Base-by-base conservation (phyloP, 352 stramenopile species). In the Phytophthora brassicae region DNA sequence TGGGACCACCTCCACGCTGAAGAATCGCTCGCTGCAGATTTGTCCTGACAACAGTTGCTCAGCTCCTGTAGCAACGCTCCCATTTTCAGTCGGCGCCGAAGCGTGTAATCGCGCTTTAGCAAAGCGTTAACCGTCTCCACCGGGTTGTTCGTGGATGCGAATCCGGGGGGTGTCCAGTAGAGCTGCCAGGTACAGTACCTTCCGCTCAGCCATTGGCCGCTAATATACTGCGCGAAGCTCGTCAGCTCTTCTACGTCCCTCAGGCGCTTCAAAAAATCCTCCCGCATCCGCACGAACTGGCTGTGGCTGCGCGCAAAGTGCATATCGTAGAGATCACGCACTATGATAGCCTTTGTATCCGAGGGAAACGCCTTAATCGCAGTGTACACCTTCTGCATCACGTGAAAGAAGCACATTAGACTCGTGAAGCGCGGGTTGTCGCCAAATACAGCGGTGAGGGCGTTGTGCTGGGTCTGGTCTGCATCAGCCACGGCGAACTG, bases 81-180 rank as follows among this genome's bases (percentile, higher is more conserved):
- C 41, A 66, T 63, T 31, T 63, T 66, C 0, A 52, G 20, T 2
- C 63, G 24, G 8, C 35, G 36, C 7, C 39, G 35, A 26, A 58
- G 22, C 5, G 63, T 66, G 35, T 71, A 63, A n/a, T 59, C 50
- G 0, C 43, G 17, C 28, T 71, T 72, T 19, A 72, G 44, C 11
- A 58, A n/a, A 1, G 51, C 54, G 26, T 67, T 72, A 23, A 67
- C 64, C 20, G 57, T 38, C 44, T 72, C 64, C 13, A 58, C 29
- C 5, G 64, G 46, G 29, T 68, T 68, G 22, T 65, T 68, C 2
- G 64, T 68, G 26, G 53, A 61, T 3, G 58, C 58, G 45, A 51
- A 68, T n/a, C 53, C 52, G 11, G 17, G n/a, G 3, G 38, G 29
- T 2, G 57, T 65, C 17, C 17, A 42, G 46, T 61, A 63, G 41